phyloP scores from a whole-genome alignment of 31 red algal genomes.

The Pterothamnion heteromorphum region DNA sequence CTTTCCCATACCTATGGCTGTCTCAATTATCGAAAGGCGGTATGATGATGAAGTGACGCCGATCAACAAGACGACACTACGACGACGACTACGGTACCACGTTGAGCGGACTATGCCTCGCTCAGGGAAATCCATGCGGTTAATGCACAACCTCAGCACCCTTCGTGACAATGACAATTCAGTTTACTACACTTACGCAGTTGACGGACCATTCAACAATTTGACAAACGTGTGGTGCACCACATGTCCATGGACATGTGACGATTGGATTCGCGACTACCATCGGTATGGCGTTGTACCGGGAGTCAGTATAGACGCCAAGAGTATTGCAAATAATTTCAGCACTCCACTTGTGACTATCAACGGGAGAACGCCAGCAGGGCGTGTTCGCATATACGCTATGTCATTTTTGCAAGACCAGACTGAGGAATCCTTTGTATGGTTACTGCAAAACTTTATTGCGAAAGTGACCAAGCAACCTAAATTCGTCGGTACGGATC shows the following conservation, averaged over 20 bases:
- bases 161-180: background rate
- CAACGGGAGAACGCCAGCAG: background rate
- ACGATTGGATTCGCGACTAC: conserved; percentile 28
- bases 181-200: background rate
- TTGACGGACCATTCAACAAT: background rate
- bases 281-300: conserved; percentile 7
- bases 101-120: background rate
- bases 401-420: background rate
- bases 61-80: background rate
- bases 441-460: background rate
- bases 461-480: background rate
- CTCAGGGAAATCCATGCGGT: background rate
- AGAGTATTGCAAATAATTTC: conserved; percentile 44
- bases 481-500: background rate
- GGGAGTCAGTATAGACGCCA: conserved; percentile 18
- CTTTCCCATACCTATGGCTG: background rate
- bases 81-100: background rate
- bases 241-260: conserved; percentile 9
- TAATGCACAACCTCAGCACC: background rate
- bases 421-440: conserved; percentile 11
- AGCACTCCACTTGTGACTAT: background rate
- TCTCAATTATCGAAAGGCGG: background rate
- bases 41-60: background rate
- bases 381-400: background rate
- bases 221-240: background rate